Evolutionary conservation across 1,139 yeast genomes (phyloP), one percentile per base, ranked within the genome.

Genomic region (Pneumocystis wakefieldiae): DNA sequence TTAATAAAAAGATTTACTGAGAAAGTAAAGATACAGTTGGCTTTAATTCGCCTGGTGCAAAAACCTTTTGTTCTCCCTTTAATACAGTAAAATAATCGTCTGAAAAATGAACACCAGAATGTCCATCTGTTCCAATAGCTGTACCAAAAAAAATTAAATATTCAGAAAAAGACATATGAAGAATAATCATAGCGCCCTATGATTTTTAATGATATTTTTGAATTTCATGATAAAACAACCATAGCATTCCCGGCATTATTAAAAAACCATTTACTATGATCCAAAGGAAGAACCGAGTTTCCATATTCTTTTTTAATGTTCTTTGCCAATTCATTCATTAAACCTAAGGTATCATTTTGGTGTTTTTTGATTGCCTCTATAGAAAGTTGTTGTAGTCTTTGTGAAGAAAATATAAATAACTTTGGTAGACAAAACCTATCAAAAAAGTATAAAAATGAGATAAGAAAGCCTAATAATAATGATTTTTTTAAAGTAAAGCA

Each of bases 241-340:
- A 92, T 92, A 64, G 98, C 97, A 69, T 96, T 96, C 64, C 98
- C 98, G 8, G 98, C 98, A 71, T 89, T 90, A 80, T 91, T 92
- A 81, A 85, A 91, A 63, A 92, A 85, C 97, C 97, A 92, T 70
- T 90, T 92, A 62, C 87, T 86, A 64, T 80, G 79, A 71, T 84
- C 82, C 69, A 86, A 78, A 66, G 82, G 83, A 73, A 86, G 87
- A 74, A 90, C 81, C 68, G 81, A 73, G 32, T 83, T 82, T 28
- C 89, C 88, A 72, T 91, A 92, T 64, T 78, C 82, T 1, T 75
- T 78, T 69, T 84, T 79, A 68, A 92, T 74, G 62, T 77, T 78
- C 1, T 80, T 80, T 38, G 88, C 82, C 67, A 92, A 78, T 53
- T 81, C 85, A 32, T 76, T 72, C 76, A 92, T 78, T 62, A 81